A percentile compares a stretch with the other conserved stretches of the same genome.
Evolutionary conservation across 2,329 filamentous ascomycete species (phyloP).

Genomic region (Phialophora tarda): DNA sequence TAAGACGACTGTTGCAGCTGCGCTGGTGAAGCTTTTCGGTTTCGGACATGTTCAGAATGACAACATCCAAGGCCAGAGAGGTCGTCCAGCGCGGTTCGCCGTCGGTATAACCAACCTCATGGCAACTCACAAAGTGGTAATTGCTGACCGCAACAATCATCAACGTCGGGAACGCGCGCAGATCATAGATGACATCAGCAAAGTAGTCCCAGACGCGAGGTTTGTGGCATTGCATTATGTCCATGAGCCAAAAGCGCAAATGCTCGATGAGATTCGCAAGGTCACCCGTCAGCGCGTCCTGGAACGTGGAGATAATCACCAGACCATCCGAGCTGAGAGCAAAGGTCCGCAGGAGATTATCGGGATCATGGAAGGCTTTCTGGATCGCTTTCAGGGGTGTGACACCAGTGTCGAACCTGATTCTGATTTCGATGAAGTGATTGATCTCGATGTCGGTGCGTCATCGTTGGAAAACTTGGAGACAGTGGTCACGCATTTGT

Average conservation of each 20-base stretch:
- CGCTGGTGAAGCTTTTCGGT: slow-evolving; percentile 78
- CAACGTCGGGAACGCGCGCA: slow-evolving; percentile 86
- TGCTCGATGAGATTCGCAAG: slow-evolving; percentile 73
- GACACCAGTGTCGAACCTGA: slow-evolving; percentile 73
- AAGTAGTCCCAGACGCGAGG: slow-evolving; percentile 65
- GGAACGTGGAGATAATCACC: slow-evolving; percentile 90
- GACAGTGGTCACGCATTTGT: slow-evolving; percentile 72
- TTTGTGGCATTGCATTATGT: slow-evolving; percentile 89
- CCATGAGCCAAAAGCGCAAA: slow-evolving; percentile 66
- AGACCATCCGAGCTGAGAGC: slow-evolving; percentile 88
- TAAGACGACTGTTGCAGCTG: slow-evolving; percentile 90
- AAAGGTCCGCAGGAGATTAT: slow-evolving; percentile 75
- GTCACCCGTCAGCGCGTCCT: slow-evolving; percentile 81
- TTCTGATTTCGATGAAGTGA: slow-evolving; percentile 78
- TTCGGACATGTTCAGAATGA: slow-evolving; percentile 98
- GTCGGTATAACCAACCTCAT: slow-evolving; percentile 71
- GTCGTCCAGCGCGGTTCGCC: slow-evolving; percentile 78
- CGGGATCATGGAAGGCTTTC: slow-evolving; percentile 93
- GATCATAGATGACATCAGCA: slow-evolving; percentile 76
- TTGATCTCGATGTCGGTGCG: slow-evolving; percentile 78
- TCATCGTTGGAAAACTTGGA: slow-evolving; percentile 88
- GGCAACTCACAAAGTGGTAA: slow-evolving; percentile 70
- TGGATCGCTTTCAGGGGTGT: slow-evolving; percentile 81
- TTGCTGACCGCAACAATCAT: slow-evolving; percentile 95
- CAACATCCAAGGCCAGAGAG: slow-evolving; percentile 79